phyloP scores from a whole-genome alignment of 2,329 filamentous ascomycete species.

The Ophiostoma novo-ulmi region DNA sequence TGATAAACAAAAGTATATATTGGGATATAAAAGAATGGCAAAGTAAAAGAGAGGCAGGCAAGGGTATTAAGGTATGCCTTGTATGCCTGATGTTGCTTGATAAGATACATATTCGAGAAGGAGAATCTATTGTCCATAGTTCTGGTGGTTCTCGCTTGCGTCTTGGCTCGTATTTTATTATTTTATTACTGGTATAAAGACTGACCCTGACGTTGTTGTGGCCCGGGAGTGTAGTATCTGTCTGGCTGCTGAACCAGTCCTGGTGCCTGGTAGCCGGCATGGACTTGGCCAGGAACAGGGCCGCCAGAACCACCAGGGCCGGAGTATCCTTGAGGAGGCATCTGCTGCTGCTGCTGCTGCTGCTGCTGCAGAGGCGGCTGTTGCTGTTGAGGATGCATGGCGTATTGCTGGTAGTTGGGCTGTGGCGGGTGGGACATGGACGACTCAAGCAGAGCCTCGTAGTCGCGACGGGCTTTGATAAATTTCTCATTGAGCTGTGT shows the following conservation, averaged over 20 bases:
- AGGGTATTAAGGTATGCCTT: not conserved
- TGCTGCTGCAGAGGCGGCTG: not conserved
- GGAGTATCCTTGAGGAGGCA: constrained; percentile 43
- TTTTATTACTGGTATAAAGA: constrained; percentile 20
- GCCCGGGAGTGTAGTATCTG: constrained; percentile 61
- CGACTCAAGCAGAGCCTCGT: constrained; percentile 89
- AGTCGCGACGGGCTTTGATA: constrained; percentile 95
- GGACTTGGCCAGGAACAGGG: constrained; percentile 28
- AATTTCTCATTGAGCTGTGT: constrained; percentile 99
- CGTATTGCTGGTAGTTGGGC: constrained; percentile 65
- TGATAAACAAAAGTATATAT: not conserved
- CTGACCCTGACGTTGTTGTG: constrained; percentile 34
- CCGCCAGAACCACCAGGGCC: constrained; percentile 32
- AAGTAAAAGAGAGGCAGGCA: constrained; percentile 9
- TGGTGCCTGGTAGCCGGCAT: constrained; percentile 37
- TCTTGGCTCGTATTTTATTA: constrained; percentile 1
- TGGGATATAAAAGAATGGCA: not conserved
- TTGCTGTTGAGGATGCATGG: constrained; percentile 42
- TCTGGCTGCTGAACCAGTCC: constrained; percentile 49
- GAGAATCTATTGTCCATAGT: constrained; percentile 12
- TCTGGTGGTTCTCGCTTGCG: not conserved
- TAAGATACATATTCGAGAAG: not conserved
- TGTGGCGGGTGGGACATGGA: constrained; percentile 94
- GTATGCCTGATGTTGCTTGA: constrained; percentile 5
- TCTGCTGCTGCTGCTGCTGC: constrained; percentile 43